These are phyloP conservation scores for Pseudopithomyces chartarum DNA, from an alignment of 2,329 filamentous ascomycete genomes.

Conservation along the genomic window DNA sequence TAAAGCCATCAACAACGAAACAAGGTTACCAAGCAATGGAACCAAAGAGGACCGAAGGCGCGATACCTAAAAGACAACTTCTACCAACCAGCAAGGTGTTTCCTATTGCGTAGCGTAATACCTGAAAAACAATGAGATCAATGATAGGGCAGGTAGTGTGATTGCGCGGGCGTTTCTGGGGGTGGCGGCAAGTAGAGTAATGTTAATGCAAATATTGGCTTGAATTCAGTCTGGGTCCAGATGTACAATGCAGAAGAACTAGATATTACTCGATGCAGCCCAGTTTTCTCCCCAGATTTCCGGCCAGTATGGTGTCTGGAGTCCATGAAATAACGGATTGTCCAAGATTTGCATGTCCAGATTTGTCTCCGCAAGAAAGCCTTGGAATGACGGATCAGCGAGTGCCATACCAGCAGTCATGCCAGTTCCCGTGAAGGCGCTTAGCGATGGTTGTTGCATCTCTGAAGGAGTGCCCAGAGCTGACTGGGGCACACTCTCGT, in stretches of 20 bases:
- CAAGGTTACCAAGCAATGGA: neutral
- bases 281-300: constrained; percentile 17
- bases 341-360: constrained; percentile 16
- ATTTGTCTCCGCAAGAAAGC: constrained; percentile 21
- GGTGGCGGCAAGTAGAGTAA: too few species aligned
- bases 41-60: neutral
- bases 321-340: constrained; percentile 13
- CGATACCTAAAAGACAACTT: neutral
- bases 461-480: neutral
- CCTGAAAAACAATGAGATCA: too few species aligned
- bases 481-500: constrained; percentile 21
- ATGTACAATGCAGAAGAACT: neutral
- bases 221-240: neutral
- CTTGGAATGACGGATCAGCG: constrained; percentile 20
- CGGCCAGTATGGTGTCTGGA: constrained; percentile 23
- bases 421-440: constrained; percentile 3
- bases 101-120: neutral
- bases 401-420: constrained; percentile 25
- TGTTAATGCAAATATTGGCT: too few species aligned
- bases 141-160: too few species aligned
- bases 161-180: too few species aligned
- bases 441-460: neutral
- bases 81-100: neutral
- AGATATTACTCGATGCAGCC: neutral
- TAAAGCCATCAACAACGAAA: too few species aligned